These are phyloP conservation scores for Chalciporus sp. DNA, from an alignment of 1,284 basidiomycete genomes.

Conservation along the genomic window DNA sequence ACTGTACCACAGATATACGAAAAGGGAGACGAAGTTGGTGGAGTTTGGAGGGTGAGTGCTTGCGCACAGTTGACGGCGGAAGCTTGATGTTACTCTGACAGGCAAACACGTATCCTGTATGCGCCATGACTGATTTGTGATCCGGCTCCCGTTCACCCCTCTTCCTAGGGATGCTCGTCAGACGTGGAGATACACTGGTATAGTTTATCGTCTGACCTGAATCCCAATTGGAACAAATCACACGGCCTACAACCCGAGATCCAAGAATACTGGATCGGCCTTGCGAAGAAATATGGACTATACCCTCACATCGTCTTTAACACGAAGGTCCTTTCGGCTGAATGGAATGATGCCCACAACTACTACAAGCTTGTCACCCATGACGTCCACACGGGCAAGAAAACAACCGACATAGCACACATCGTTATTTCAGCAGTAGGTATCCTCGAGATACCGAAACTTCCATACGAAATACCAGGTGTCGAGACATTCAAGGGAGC, in stretches of 20 bases:
- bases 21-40: slow-evolving; percentile 26
- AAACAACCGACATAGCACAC: slow-evolving; percentile 13
- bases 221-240: slow-evolving; percentile 34
- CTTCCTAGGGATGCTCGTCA: slow-evolving; percentile 27
- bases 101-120: slow-evolving; percentile 34
- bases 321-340: slow-evolving; percentile 27
- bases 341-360: slow-evolving; percentile 23
- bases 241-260: slow-evolving; percentile 35
- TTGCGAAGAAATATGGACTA: slow-evolving; percentile 26
- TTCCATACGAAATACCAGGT: slow-evolving; percentile 40
- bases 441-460: slow-evolving; percentile 19
- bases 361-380: slow-evolving; percentile 18
- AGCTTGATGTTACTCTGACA: slow-evolving; percentile 10
- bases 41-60: slow-evolving; percentile 30
- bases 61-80: neutral
- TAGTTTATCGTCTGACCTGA: slow-evolving; percentile 35
- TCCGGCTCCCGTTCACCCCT: slow-evolving; percentile 2
- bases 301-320: slow-evolving; percentile 28
- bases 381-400: slow-evolving; percentile 21
- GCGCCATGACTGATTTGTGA: neutral
- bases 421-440: slow-evolving; percentile 25
- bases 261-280: slow-evolving; percentile 32
- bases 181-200: slow-evolving; percentile 38
- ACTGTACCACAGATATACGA: slow-evolving; percentile 26
- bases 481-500: slow-evolving; percentile 43